Base-by-base conservation (phyloP, 2,329 filamentous ascomycete genomes). In the Diplodia seriata region DNA sequence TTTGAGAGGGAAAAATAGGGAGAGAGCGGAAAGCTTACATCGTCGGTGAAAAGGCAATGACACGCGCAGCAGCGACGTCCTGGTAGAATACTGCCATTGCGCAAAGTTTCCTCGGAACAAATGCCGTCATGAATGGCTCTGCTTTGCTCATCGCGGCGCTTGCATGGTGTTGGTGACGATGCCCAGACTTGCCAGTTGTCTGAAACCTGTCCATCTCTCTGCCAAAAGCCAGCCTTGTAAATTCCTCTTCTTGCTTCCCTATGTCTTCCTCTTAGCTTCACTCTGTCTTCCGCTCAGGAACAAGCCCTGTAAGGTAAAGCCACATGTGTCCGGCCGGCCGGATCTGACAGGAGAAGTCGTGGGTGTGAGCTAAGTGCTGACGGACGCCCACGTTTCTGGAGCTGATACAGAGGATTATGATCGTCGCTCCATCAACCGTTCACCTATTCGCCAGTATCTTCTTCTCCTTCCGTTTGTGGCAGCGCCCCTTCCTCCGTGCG, bases 291-390 rank as follows among this genome's bases (percentile, higher is more conserved):
- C 2, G n/a, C 43, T 20, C 18, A 47, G 43, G 7, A 47, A 47
- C 43, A 47, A 7, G 7, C 43, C 43, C 43, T 20, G 9, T 47
- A 47, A 20, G 43, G 8, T 18, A 20, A n/a, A 40, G 36, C 15
- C 54, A 56, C 54, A 38, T 56, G 6, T 38, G 6, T 38, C 9
- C n/a, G 51, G 6, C 26, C 7, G 26, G 31, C 26, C 3, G 20
- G 3, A 31, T 55, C 51, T 55, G 51, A 55, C 51, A 55, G 51
- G 51, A 55, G 51, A 55, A n/a, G 51, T 47, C 8, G 43, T n/a
- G 11, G 43, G n/a, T 20, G 7, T n/a, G 20, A 47, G 18, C 5
- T 11, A 47, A 47, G 43, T 47, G 43, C 43, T 47, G 43, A 47
- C 43, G 8, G 4, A 47, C 36, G 20, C 33, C 12, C 20, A 36